Evolutionary conservation across 2,329 filamentous ascomycete species (phyloP).

Genomic region (Talaromyces sp.): DNA sequence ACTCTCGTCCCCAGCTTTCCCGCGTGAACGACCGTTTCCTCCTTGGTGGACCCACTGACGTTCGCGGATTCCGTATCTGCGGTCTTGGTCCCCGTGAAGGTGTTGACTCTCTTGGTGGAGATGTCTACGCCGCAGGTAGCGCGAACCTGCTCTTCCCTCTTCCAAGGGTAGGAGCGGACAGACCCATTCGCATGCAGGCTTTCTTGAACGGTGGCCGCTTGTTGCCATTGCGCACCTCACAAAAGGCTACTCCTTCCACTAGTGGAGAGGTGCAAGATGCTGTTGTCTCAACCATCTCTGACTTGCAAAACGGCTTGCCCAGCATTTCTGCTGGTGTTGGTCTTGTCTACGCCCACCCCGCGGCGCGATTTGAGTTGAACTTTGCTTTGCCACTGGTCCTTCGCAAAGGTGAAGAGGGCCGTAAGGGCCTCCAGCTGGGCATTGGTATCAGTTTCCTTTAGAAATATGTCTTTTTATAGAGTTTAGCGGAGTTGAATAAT

Average conservation of each 20-base stretch:
- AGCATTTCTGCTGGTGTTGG: slow-evolving; percentile 86
- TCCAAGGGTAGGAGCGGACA: slow-evolving; percentile 78
- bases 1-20: slow-evolving; percentile 63
- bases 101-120: slow-evolving; percentile 82
- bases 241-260: slow-evolving; percentile 51
- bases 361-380: slow-evolving; percentile 93
- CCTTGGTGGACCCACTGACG: slow-evolving; percentile 90
- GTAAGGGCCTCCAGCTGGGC: slow-evolving; percentile 93
- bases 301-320: slow-evolving; percentile 74
- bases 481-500: slow-evolving; percentile 21
- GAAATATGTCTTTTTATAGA: slow-evolving; percentile 27
- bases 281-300: slow-evolving; percentile 63
- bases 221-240: slow-evolving; percentile 69
- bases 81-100: slow-evolving; percentile 89
- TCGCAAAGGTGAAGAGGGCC: slow-evolving; percentile 78
- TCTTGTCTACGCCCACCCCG: slow-evolving; percentile 90
- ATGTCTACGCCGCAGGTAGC: slow-evolving; percentile 87
- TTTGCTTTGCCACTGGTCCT: slow-evolving; percentile 85
- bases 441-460: slow-evolving; percentile 96
- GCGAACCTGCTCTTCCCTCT: slow-evolving; percentile 84
- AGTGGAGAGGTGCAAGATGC: slow-evolving; percentile 49
- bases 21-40: slow-evolving; percentile 93
- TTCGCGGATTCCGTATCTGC: slow-evolving; percentile 87
- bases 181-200: slow-evolving; percentile 80
- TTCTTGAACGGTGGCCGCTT: slow-evolving; percentile 90